A percentile compares a stretch with the other conserved stretches of the same genome.
Conservation (phyloP, 2,329 filamentous ascomycete genomes). For the Periconia sp. region DNA sequence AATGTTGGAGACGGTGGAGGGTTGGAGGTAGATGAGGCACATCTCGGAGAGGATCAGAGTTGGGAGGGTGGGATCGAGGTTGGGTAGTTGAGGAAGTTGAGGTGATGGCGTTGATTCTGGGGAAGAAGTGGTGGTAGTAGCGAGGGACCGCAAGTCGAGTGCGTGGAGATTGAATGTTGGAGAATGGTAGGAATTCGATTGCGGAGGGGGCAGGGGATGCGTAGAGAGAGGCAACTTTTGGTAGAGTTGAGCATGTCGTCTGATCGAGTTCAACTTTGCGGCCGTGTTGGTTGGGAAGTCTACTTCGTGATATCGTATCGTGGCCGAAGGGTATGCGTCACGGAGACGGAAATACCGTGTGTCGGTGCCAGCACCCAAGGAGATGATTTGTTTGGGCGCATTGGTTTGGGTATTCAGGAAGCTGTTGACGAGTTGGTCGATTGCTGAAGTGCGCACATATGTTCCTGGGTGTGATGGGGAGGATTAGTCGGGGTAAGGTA, state of each 20-base stretch:
- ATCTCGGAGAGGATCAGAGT: conserved; percentile 93
- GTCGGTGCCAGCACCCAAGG: conserved; percentile 90
- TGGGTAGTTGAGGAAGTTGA: conserved; percentile 43
- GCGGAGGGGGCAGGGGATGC: conserved; percentile 17
- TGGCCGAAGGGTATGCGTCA: conserved; percentile 45
- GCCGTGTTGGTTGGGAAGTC: conserved; percentile 79
- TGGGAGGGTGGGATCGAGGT: conserved; percentile 61
- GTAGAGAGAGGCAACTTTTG: conserved; percentile 30
- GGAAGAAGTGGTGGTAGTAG: conserved; percentile 14
- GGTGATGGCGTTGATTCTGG: conserved; percentile 20
- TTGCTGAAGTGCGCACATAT: conserved; percentile 83
- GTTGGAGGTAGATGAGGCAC: conserved; percentile 85
- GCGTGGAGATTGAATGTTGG: conserved; percentile 57
- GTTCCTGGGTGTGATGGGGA: conserved; percentile 62
- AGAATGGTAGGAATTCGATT: conserved; percentile 49
- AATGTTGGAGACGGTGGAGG: conserved; percentile 63
- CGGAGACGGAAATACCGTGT: conserved; percentile 82
- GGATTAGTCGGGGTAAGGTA: not conserved
- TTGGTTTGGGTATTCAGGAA: conserved; percentile 61
- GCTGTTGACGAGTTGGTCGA: conserved; percentile 73
- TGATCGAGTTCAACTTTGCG: conserved; percentile 60
- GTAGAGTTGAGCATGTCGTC: conserved; percentile 31
- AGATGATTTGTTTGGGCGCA: conserved; percentile 74
- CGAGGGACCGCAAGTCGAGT: conserved; percentile 69
- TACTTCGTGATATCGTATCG: conserved; percentile 82